phyloP scores from a whole-genome alignment of 2,329 filamentous ascomycete species.

The Bipolaris bicolor region DNA sequence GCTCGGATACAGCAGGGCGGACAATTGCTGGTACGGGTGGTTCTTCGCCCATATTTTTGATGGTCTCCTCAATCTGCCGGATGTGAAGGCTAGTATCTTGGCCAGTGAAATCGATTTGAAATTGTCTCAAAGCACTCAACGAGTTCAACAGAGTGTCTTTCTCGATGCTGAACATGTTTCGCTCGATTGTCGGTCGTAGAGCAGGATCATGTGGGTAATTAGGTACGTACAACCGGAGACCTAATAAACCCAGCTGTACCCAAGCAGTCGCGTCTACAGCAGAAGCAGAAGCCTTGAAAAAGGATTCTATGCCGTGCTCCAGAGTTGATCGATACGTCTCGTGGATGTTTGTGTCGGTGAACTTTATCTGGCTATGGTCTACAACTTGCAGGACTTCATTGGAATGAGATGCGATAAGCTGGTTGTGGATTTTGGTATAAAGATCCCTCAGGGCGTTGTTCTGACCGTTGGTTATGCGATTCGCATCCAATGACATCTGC shows the following conservation, averaged over 20 bases:
- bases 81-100: constrained; percentile 71
- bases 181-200: constrained; percentile 66
- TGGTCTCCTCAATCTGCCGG: constrained; percentile 66
- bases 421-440: constrained; percentile 31
- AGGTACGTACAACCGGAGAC: constrained; percentile 81
- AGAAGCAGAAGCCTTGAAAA: constrained; percentile 3
- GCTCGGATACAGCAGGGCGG: constrained; percentile 70
- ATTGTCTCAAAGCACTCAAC: constrained; percentile 66
- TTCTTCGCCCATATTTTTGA: constrained; percentile 68
- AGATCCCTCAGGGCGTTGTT: constrained; percentile 33
- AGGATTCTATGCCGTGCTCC: constrained; percentile 22
- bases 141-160: constrained; percentile 62
- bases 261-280: constrained; percentile 62
- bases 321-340: constrained; percentile 45
- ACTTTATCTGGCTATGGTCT: constrained; percentile 6
- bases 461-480: constrained; percentile 43
- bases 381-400: constrained; percentile 19
- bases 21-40: constrained; percentile 72
- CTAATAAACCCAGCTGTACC: constrained; percentile 75
- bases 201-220: constrained; percentile 86
- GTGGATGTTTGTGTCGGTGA: constrained; percentile 20
- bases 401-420: constrained; percentile 32
- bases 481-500: constrained; percentile 42
- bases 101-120: constrained; percentile 72
- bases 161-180: constrained; percentile 63